These are phyloP conservation scores for Juglanconis sp. DNA, from an alignment of 2,329 filamentous ascomycete genomes.

Conservation along the genomic window DNA sequence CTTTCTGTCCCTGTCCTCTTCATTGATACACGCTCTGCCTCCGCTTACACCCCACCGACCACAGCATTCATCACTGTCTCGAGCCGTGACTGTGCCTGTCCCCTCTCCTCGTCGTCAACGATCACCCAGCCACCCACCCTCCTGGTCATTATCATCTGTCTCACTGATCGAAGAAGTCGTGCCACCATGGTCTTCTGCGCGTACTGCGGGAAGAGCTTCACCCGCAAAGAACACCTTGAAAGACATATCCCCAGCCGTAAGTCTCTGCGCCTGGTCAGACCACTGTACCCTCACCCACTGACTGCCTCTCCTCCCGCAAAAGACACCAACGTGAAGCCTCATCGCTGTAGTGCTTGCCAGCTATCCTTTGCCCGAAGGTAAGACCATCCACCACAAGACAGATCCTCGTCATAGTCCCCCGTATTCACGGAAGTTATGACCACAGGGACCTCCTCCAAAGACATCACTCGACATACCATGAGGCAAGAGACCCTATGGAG, in stretches of 20 bases:
- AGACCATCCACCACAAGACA: slow-evolving; percentile 5
- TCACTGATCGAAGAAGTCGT: slow-evolving; percentile 12
- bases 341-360: slow-evolving; percentile 46
- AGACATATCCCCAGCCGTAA: slow-evolving; percentile 51
- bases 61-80: slow-evolving; percentile 16
- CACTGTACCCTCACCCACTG: slow-evolving; percentile 8
- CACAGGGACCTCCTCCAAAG: slow-evolving; percentile 48
- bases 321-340: slow-evolving; percentile 56
- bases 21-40: not conserved
- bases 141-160: slow-evolving; percentile 7
- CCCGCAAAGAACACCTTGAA: slow-evolving; percentile 55
- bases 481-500: slow-evolving; percentile 44
- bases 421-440: not conserved
- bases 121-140: not conserved
- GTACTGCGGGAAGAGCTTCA: slow-evolving; percentile 54
- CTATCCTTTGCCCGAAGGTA: slow-evolving; percentile 50
- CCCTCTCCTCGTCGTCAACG: not conserved
- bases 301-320: not conserved
- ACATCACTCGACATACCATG: slow-evolving; percentile 50
- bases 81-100: slow-evolving; percentile 2
- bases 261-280: slow-evolving; percentile 21
- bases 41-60: slow-evolving; percentile 16
- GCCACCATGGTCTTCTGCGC: slow-evolving; percentile 45
- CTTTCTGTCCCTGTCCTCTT: not conserved
- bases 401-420: not conserved